These are phyloP conservation scores for Notholithocarpus densiflorus DNA, from an alignment of 306 rosid species.

Conservation along the genomic window DNA sequence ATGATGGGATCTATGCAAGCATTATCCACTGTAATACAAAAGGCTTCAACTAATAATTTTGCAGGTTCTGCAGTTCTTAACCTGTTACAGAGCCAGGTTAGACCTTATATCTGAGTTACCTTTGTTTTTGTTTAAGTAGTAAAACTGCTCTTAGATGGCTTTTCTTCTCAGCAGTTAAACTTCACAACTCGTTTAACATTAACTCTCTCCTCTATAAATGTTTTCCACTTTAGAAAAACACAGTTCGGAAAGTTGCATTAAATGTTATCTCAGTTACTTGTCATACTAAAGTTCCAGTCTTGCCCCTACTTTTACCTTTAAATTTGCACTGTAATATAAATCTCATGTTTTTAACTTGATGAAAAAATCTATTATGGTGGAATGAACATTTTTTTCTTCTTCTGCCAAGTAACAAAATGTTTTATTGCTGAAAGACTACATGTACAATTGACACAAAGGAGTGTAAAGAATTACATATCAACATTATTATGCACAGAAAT, in stretches of 20 bases:
- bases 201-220: neutral
- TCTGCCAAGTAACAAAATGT: no score
- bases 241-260: neutral
- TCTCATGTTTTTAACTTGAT: neutral
- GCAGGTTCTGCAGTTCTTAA: constrained; percentile 94
- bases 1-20: constrained; percentile 94
- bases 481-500: neutral
- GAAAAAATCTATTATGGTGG: neutral
- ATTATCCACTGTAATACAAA: constrained; percentile 69
- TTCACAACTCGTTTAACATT: neutral
- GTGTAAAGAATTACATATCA: no score
- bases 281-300: neutral
- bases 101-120: neutral
- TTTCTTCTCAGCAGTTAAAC: constrained; percentile 5
- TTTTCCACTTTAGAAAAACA: neutral
- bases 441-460: no score
- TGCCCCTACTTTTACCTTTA: neutral
- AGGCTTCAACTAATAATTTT: constrained; percentile 69
- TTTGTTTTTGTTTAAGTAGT: neutral
- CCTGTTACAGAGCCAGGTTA: constrained; percentile 94
- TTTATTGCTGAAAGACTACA: no score
- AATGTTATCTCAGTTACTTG: constrained; percentile 4
- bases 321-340: neutral
- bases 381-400: neutral
- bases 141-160: neutral